phyloP scores from a whole-genome alignment of 768 basidiomycete species.

The Russula earlei region DNA sequence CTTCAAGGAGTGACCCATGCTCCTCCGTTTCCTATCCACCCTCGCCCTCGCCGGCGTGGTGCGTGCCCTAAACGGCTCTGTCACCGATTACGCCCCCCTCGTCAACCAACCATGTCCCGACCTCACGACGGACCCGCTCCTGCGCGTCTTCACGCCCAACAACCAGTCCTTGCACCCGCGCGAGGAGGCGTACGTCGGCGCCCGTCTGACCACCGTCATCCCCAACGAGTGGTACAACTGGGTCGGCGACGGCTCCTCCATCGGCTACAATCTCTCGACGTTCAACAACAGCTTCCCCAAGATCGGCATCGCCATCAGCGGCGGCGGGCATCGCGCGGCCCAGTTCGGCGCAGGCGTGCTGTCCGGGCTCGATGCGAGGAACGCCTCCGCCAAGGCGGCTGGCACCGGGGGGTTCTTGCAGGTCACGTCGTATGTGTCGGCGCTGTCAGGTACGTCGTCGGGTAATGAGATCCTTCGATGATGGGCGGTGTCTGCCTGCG shows the following conservation, averaged over 20 bases:
- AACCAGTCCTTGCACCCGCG: conserved; percentile 42
- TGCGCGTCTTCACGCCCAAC: conserved; percentile 42
- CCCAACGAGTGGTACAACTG: conserved; percentile 48
- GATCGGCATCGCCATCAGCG: conserved; percentile 58
- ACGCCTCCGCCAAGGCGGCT: conserved; percentile 42
- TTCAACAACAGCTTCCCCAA: conserved; percentile 39
- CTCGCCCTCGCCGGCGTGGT: background rate
- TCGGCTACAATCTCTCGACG: conserved; percentile 43
- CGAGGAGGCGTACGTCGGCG: conserved; percentile 40
- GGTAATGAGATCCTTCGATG: no score
- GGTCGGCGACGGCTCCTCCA: conserved; percentile 43
- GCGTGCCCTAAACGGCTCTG: conserved; percentile 8
- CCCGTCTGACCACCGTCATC: conserved; percentile 34
- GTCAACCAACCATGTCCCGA: conserved; percentile 43
- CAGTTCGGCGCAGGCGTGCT: conserved; percentile 55
- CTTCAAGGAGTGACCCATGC: background rate
- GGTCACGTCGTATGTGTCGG: conserved; percentile 59
- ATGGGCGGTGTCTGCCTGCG: background rate
- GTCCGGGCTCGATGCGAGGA: conserved; percentile 51
- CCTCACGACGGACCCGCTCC: conserved; percentile 35
- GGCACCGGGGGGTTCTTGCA: conserved; percentile 65
- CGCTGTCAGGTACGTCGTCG: conserved; percentile 44
- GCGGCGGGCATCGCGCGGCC: conserved; percentile 62
- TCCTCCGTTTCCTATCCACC: background rate
- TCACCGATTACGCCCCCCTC: conserved; percentile 45